phyloP scores from a whole-genome alignment of 108 stramenopile genomes.

The Stephanodiscus triporus region DNA sequence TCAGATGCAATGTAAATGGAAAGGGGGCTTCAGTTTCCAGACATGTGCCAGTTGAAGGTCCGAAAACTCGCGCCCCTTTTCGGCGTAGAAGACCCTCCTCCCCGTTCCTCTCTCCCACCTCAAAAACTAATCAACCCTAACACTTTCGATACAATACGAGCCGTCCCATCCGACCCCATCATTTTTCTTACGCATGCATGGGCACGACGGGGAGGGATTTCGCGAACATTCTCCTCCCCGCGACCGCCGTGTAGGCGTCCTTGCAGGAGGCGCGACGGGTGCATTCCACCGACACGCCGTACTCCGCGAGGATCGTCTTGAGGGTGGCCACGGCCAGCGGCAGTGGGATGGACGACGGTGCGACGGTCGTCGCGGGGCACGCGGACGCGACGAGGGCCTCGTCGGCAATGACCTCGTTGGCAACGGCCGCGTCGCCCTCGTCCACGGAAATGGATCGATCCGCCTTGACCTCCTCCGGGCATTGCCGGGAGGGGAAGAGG shows the following conservation, averaged over 20 bases:
- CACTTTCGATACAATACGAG: background rate
- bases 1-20: background rate
- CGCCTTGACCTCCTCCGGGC: background rate
- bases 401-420: conserved; percentile 13
- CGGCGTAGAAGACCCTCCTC: background rate
- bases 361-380: background rate
- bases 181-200: conserved; percentile 51
- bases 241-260: conserved; percentile 1
- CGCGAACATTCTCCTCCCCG: conserved; percentile 15
- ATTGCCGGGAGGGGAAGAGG: conserved; percentile 12
- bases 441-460: background rate
- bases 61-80: background rate
- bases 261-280: conserved; percentile 21
- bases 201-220: conserved; percentile 61
- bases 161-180: background rate
- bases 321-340: conserved; percentile 82
- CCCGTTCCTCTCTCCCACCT: background rate
- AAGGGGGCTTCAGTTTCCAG: background rate
- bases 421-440: conserved; percentile 4
- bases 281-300: conserved; percentile 54
- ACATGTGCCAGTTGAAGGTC: background rate
- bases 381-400: conserved; percentile 3
- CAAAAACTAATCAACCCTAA: conserved; percentile 1
- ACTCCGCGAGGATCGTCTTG: conserved; percentile 71
- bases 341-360: conserved; percentile 29